Conservation (phyloP, 169 alveolate species). For the Plasmodium gallinaceum region DNA sequence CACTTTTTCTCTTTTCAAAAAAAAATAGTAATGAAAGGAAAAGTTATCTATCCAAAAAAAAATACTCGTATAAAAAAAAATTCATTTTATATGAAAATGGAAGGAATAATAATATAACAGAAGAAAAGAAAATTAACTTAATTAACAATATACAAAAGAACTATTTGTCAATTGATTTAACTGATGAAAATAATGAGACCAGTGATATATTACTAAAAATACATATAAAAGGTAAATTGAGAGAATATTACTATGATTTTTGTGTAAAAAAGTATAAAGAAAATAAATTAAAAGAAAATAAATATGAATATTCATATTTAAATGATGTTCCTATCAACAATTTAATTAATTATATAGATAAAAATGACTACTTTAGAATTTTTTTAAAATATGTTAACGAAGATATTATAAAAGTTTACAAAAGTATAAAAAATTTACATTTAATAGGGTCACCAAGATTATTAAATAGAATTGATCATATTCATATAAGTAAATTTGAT, state of each 20-base stretch:
- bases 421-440: slow-evolving; percentile 40
- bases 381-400: slow-evolving; percentile 56
- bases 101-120: too few species aligned
- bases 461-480: slow-evolving; percentile 48
- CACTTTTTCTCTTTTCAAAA: too few species aligned
- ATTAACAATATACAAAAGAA: slow-evolving; percentile 23
- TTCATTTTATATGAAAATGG: not conserved
- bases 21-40: too few species aligned
- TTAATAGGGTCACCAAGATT: slow-evolving; percentile 70
- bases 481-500: slow-evolving; percentile 51
- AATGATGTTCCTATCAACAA: slow-evolving; percentile 68
- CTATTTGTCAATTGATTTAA: slow-evolving; percentile 24
- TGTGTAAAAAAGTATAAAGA: slow-evolving; percentile 63
- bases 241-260: slow-evolving; percentile 60
- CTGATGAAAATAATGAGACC: slow-evolving; percentile 59
- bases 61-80: not conserved
- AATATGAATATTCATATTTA: slow-evolving; percentile 64
- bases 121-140: not conserved
- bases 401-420: slow-evolving; percentile 54
- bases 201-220: slow-evolving; percentile 57
- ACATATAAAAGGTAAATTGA: slow-evolving; percentile 34
- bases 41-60: not conserved
- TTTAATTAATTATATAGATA: slow-evolving; percentile 69
- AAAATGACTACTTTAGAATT: slow-evolving; percentile 37
- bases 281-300: slow-evolving; percentile 51